Base-by-base conservation (phyloP, 2,329 filamentous ascomycete species). In the Fusarium fracticaudum region DNA sequence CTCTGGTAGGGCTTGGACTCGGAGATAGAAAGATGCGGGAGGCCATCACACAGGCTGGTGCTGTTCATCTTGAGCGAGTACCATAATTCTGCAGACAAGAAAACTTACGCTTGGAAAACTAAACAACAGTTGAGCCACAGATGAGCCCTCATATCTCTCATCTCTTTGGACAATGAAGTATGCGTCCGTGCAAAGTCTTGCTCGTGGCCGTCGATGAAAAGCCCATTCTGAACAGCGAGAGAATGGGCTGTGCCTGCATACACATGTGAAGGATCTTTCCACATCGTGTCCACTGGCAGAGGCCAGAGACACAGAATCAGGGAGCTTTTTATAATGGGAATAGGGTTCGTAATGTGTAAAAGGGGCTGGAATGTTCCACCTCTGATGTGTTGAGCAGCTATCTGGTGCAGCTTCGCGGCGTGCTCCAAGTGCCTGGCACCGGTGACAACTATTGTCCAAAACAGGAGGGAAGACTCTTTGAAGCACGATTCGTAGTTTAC, bases 211-310 rank as follows among this genome's bases (percentile, higher is more conserved):
- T 41, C 17, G 18, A 35, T 37, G 35, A 61, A 61, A 11, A 61
- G 59, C 35, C 59, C 47, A 41, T 55, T 55, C 29, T 61, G 59
- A 24, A 61, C 37, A 35, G 59, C 47, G n/a, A 61, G 58, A 33
- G 59, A 61, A 55, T 61, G 29, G 10, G 59, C 59, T n/a, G 29
- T 55, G n/a, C n/a, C 37, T 35, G 47, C 47, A 22, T 61, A 55
- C 17, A 61, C 47, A 22, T 61, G 47, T 18, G 59, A 61, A 35
- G 59, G 59, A n/a, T 55, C 59, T 54, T 61, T 61, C 59, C 59
- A 61, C 47, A 61, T 61, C 3, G 59, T 55, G n/a, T 61, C 59
- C 20, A 55, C 59, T 8, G 47, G 47, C 1, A 54, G 33, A 15
- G 59, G 59, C 59, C 59, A 55, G 37, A 61, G 47, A n/a, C 59